Conservation (phyloP, 202 grass and related monocot genomes). For the Sporobolus alterniflorus region DNA sequence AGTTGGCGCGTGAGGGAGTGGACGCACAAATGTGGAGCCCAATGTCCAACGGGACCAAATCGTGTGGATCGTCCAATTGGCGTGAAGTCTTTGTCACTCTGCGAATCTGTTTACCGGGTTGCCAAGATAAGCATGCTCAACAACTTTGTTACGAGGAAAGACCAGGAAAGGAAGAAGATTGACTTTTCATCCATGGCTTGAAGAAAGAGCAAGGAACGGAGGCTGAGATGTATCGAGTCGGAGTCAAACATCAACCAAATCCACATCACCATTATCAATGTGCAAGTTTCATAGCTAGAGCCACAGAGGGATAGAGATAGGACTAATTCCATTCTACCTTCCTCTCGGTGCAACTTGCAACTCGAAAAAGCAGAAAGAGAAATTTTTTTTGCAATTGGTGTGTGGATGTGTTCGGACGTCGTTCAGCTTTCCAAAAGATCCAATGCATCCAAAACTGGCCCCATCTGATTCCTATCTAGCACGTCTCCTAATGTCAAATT, state of each 20-base stretch:
- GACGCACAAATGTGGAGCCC: background rate
- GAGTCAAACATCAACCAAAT: constrained; percentile 36
- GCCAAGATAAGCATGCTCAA: constrained; percentile 2
- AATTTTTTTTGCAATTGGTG: too few species aligned
- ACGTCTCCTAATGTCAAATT: too few species aligned
- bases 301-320: background rate
- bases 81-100: background rate
- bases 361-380: background rate
- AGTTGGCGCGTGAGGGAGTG: background rate
- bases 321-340: constrained; percentile 21
- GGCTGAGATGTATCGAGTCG: background rate
- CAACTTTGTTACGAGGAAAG: background rate
- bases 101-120: background rate
- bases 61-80: background rate
- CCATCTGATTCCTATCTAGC: too few species aligned
- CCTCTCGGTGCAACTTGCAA: constrained; percentile 22
- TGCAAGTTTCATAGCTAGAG: too few species aligned
- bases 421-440: too few species aligned
- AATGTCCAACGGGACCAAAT: background rate
- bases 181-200: constrained; percentile 13
- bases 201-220: constrained; percentile 47
- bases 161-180: too few species aligned
- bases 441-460: too few species aligned
- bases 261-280: constrained; percentile 2
- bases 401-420: too few species aligned